Conservation (phyloP, 2,329 filamentous ascomycete genomes). For the Ophioceras dolichostomum region DNA sequence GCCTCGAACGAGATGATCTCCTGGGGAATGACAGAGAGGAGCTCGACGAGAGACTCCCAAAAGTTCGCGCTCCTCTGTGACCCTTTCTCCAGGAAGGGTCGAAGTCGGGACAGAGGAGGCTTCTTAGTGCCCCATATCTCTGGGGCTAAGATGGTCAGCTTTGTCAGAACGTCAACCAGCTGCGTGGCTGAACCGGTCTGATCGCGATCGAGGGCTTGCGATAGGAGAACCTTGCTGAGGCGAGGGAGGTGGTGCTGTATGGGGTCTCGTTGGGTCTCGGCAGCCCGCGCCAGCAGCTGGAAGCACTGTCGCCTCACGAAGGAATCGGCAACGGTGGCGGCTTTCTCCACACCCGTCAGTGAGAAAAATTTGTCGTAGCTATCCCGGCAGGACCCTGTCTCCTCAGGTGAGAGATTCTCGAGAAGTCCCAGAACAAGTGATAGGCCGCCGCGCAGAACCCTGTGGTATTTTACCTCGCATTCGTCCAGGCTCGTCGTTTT, state of each 20-base stretch:
- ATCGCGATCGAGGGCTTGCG: constrained; percentile 58
- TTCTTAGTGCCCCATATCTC: constrained; percentile 65
- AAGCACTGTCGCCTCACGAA: constrained; percentile 37
- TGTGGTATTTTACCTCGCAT: constrained; percentile 70
- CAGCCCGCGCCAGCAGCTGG: constrained; percentile 35
- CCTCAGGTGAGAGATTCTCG: constrained; percentile 30
- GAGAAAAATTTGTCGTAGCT: constrained; percentile 56
- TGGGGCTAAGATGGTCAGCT: constrained; percentile 52
- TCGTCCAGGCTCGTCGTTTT: constrained; percentile 75
- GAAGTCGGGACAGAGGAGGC: constrained; percentile 43
- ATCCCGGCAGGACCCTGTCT: constrained; percentile 46
- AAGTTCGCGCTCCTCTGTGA: constrained; percentile 64
- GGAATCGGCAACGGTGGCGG: constrained; percentile 50
- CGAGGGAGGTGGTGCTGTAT: constrained; percentile 35
- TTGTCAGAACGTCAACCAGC: constrained; percentile 53
- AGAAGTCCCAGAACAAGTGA: constrained; percentile 43
- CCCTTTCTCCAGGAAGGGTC: constrained; percentile 66
- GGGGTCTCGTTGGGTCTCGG: constrained; percentile 32
- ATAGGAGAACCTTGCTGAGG: constrained; percentile 50
- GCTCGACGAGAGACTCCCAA: constrained; percentile 55
- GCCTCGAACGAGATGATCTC: constrained; percentile 31
- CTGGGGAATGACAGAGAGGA: constrained; percentile 49
- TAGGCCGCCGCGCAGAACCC: constrained; percentile 51
- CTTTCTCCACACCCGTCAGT: constrained; percentile 54
- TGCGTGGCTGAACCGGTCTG: constrained; percentile 66